These are phyloP conservation scores for Amylocystis lapponica DNA, from an alignment of 768 basidiomycete genomes.

Conservation along the genomic window DNA sequence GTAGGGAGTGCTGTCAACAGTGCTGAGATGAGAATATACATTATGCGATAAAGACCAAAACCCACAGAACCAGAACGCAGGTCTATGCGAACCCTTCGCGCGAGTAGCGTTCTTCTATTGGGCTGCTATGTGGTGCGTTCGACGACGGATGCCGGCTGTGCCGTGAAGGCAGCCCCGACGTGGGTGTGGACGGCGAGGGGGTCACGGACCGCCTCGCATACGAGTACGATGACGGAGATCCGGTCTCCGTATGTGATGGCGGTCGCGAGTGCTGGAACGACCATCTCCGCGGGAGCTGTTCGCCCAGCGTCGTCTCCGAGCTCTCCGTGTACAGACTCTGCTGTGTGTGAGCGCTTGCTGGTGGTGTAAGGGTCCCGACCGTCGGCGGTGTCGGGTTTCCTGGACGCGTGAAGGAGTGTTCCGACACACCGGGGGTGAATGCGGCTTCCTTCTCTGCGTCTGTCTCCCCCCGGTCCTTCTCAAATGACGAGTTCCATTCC, in stretches of 20 bases:
- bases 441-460: constrained; percentile 12
- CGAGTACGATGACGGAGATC: constrained; percentile 7
- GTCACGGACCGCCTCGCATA: constrained; percentile 9
- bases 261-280: constrained; percentile 25
- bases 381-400: constrained; percentile 20
- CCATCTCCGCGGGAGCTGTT: constrained; percentile 22
- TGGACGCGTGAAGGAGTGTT: constrained; percentile 14
- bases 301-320: constrained; percentile 22
- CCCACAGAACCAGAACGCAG: not conserved
- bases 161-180: constrained; percentile 2
- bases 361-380: constrained; percentile 6
- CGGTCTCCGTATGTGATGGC: constrained; percentile 19
- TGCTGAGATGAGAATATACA: not conserved
- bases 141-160: constrained; percentile 17
- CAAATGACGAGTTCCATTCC: constrained; percentile 14
- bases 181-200: constrained; percentile 1
- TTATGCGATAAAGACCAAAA: not conserved
- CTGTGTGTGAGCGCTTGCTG: constrained; percentile 1
- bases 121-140: constrained; percentile 8
- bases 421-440: constrained; percentile 14
- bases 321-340: constrained; percentile 1
- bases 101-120: constrained; percentile 13
- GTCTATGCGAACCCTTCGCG: not conserved
- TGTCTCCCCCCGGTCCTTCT: constrained; percentile 8
- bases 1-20: not conserved